Evolutionary conservation across 2,329 filamentous ascomycete species (phyloP).

Genomic region (Alternaria burnsii): DNA sequence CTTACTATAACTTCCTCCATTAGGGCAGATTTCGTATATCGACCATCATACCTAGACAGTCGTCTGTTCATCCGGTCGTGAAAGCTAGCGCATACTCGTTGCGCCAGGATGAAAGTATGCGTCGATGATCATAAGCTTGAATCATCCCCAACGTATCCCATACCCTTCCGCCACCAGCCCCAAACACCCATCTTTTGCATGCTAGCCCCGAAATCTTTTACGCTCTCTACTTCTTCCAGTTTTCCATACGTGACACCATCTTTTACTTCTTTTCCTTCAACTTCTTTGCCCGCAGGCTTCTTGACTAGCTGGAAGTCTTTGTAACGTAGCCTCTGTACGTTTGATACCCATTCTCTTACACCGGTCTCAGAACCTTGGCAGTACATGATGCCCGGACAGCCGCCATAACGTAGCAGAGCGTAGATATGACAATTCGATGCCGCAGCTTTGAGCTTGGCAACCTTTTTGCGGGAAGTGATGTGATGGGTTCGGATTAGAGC

Average conservation of each 20-base stretch:
- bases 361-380: slow-evolving; percentile 68
- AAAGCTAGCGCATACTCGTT: neutral
- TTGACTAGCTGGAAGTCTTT: slow-evolving; percentile 74
- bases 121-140: neutral
- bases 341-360: slow-evolving; percentile 70
- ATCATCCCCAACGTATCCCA: slow-evolving; percentile 61
- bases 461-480: slow-evolving; percentile 81
- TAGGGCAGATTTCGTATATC: too few species aligned
- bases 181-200: slow-evolving; percentile 69
- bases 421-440: slow-evolving; percentile 68
- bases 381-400: slow-evolving; percentile 80
- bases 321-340: slow-evolving; percentile 71
- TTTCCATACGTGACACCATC: slow-evolving; percentile 39
- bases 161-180: slow-evolving; percentile 73
- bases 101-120: neutral
- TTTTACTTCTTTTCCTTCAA: slow-evolving; percentile 1
- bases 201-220: slow-evolving; percentile 68
- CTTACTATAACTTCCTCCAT: too few species aligned
- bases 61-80: too few species aligned
- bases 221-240: slow-evolving; percentile 66
- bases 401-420: slow-evolving; percentile 72
- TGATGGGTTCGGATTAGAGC: slow-evolving; percentile 81
- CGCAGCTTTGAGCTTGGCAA: slow-evolving; percentile 69
- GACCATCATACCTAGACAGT: too few species aligned
- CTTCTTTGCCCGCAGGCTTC: slow-evolving; percentile 56